These are phyloP conservation scores for Erigeron canadensis DNA, from an alignment of 129 eudicot genomes.

Conservation along the genomic window DNA sequence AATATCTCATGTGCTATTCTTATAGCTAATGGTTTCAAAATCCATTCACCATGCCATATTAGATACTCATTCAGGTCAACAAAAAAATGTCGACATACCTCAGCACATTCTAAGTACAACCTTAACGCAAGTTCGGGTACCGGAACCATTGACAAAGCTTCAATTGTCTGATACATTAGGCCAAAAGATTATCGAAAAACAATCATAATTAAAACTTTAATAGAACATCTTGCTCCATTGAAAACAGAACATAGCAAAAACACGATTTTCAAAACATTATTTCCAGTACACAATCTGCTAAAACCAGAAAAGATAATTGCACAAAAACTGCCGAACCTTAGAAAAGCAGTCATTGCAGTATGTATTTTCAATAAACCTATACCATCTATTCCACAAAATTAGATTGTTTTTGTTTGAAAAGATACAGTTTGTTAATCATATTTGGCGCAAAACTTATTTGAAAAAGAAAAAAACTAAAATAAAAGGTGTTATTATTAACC, in stretches of 20 bases:
- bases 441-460: neutral
- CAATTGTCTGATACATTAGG: slow-evolving; percentile 60
- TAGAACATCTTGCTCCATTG: neutral
- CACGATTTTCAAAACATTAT: too few relatives aligned
- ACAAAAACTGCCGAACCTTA: too few relatives aligned
- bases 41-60: neutral
- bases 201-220: neutral
- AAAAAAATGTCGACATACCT: slow-evolving; percentile 42
- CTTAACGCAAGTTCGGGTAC: slow-evolving; percentile 89
- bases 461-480: too few relatives aligned
- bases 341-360: too few relatives aligned
- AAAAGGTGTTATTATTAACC: too few relatives aligned
- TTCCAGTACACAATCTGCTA: too few relatives aligned
- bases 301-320: too few relatives aligned
- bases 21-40: neutral
- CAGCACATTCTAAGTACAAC: slow-evolving; percentile 92
- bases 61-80: neutral
- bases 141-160: slow-evolving; percentile 69
- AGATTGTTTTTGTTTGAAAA: neutral
- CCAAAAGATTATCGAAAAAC: slow-evolving; percentile 9
- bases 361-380: neutral
- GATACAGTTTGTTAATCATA: neutral
- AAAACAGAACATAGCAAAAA: too few relatives aligned
- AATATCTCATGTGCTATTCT: neutral
- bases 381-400: neutral